Evolutionary conservation across 331 rosid genomes (phyloP).

Genomic region (Telfairia occidentalis): DNA sequence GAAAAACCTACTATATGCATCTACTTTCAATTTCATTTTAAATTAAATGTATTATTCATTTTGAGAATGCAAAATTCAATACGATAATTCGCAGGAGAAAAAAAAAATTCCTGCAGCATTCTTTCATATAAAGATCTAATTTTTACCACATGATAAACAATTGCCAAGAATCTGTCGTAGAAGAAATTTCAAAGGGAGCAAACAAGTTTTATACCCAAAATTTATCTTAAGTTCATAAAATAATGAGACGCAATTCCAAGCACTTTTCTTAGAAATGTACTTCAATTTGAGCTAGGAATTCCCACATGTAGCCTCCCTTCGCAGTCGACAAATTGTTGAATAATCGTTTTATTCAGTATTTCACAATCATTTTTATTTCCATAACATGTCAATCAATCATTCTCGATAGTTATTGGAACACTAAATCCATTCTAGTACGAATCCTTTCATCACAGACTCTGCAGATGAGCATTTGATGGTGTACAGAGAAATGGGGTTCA

Average conservation of each 20-base stretch:
- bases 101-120: background rate
- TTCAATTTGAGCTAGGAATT: background rate
- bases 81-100: no score
- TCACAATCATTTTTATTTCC: background rate
- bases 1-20: no score
- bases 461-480: background rate
- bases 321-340: background rate
- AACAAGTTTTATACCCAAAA: background rate
- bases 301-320: background rate
- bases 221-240: background rate
- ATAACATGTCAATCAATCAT: background rate
- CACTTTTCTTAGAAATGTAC: background rate
- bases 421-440: background rate
- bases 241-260: background rate
- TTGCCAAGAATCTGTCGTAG: background rate
- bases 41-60: background rate
- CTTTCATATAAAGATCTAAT: background rate
- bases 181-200: background rate
- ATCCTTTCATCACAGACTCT: background rate
- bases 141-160: no score
- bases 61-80: background rate
- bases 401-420: background rate
- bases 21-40: no score
- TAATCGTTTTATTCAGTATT: background rate
- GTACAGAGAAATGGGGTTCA: background rate